A percentile compares a stretch with the other conserved stretches of the same genome.
Conservation (phyloP, 768 basidiomycete species). For the Fistulinella prunicolor region DNA sequence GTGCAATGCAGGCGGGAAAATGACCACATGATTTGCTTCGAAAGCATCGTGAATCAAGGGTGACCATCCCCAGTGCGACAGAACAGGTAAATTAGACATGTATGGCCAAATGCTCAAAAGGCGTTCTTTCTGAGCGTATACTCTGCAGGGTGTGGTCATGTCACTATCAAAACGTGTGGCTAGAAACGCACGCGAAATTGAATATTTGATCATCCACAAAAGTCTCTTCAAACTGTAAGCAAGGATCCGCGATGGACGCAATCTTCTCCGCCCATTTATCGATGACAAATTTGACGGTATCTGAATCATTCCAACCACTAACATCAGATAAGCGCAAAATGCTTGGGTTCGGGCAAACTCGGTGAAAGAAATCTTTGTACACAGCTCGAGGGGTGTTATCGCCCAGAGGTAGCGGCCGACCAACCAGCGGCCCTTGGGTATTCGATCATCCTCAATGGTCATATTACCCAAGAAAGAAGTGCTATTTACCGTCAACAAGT, state of each 20-base stretch:
- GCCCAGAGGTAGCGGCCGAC: conserved; percentile 32
- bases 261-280: conserved; percentile 37
- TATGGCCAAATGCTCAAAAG: conserved; percentile 34
- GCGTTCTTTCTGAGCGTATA: conserved; percentile 29
- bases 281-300: conserved; percentile 30
- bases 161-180: neutral
- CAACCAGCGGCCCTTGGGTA: conserved; percentile 36
- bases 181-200: conserved; percentile 10
- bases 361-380: conserved; percentile 34
- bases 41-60: conserved; percentile 30
- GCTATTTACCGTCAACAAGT: conserved; percentile 30
- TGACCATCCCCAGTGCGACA: conserved; percentile 37
- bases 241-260: conserved; percentile 33
- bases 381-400: conserved; percentile 34
- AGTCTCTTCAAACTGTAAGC: conserved; percentile 34
- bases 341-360: conserved; percentile 36
- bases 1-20: conserved; percentile 15
- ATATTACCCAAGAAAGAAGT: neutral
- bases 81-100: conserved; percentile 31
- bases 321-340: conserved; percentile 30
- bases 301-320: conserved; percentile 14
- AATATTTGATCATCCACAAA: conserved; percentile 19
- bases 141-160: conserved; percentile 17
- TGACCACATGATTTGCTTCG: conserved; percentile 14
- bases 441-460: neutral